Base-by-base conservation (phyloP, 1,139 yeast species). In the Saccharomyces hybrid region DNA sequence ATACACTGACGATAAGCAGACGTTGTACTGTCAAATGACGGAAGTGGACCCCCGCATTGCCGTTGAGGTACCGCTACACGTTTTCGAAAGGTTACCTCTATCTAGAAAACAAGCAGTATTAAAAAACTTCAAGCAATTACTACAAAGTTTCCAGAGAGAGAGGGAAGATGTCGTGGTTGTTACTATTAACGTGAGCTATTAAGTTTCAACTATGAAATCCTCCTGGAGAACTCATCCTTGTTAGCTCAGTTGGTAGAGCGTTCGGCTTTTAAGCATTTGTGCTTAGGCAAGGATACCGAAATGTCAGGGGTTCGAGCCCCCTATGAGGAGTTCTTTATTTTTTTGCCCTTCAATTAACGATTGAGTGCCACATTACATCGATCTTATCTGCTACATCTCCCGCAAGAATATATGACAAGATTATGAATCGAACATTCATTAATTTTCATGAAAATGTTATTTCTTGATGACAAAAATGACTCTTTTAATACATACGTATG, bases 281-380 rank as follows among this genome's bases (percentile, higher is more conserved):
- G 57, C 48, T 64, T 58, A 60, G 55, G 59, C 69, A 61, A 64
- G 68, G 69, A 60, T 54, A 67, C 69, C 70, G 71, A 68, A 67
- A 67, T 67, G 71, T 67, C 71, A 68, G 71, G 71, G 70, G 71
- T 68, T 68, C 71, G 71, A 68, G 69, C 71, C 71, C 72, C 70
- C 70, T 67, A 67, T 67, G 71, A 67, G 71, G 71, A 67, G 71
- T 67, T 67, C 68, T 59, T 55, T 23, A 57, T 54, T 57, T 52
- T 20, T 20, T 20, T 20, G 20, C 20, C 23, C 23, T 20, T 20
- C 23, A 20, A 20, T 20, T 20, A 20, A 20, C 23, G 23, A 20
- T 20, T 20, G 23, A 20, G 23, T 20, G 23, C 23, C 23, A 20
- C 23, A 20, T 20, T 20, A 20, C 23, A 20, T 20, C 23, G 23